Percentiles rank a stretch among this genome's conserved stretches.
Conservation (phyloP, 2,329 filamentous ascomycete species). For the Xylariaceae sp. region DNA sequence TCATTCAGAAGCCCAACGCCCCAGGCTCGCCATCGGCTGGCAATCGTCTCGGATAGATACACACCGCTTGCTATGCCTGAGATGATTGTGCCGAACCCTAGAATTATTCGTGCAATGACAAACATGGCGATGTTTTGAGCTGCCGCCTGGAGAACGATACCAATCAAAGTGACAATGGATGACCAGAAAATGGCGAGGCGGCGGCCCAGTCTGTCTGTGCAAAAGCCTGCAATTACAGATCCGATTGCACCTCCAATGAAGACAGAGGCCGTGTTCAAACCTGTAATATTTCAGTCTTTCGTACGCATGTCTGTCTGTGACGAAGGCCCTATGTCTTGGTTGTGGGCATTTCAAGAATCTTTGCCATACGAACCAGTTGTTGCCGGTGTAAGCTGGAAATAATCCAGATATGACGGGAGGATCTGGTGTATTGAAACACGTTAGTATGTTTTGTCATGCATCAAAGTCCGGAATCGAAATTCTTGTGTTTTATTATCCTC, state of each 20-base stretch:
- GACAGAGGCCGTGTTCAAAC: conserved; percentile 52
- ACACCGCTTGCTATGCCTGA: conserved; percentile 42
- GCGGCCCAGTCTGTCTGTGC: conserved; percentile 41
- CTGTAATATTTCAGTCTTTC: conserved; percentile 15
- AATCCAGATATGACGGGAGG: conserved; percentile 51
- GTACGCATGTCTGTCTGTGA: no score
- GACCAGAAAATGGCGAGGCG: conserved; percentile 40
- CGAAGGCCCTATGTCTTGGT: no score
- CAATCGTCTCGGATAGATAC: conserved; percentile 47
- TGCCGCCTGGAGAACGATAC: conserved; percentile 43
- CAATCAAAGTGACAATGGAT: conserved; percentile 40
- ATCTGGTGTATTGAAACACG: conserved; percentile 29
- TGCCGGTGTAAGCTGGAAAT: conserved; percentile 50
- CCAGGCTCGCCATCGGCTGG: conserved; percentile 38
- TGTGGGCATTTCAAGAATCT: no score
- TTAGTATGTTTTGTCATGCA: no score
- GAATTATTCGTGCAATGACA: conserved; percentile 41
- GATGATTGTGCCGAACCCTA: conserved; percentile 43
- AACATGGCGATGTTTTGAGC: conserved; percentile 52
- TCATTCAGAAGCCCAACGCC: conserved; percentile 27
- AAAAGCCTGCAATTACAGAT: conserved; percentile 38
- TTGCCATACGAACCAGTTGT: conserved; percentile 31
- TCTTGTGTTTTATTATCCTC: no score
- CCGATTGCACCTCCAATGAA: conserved; percentile 49
- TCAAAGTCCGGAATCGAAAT: no score